Percentiles rank a stretch among this genome's conserved stretches.
Conservation (phyloP, 306 rosid species). For the Prunus persica region DNA sequence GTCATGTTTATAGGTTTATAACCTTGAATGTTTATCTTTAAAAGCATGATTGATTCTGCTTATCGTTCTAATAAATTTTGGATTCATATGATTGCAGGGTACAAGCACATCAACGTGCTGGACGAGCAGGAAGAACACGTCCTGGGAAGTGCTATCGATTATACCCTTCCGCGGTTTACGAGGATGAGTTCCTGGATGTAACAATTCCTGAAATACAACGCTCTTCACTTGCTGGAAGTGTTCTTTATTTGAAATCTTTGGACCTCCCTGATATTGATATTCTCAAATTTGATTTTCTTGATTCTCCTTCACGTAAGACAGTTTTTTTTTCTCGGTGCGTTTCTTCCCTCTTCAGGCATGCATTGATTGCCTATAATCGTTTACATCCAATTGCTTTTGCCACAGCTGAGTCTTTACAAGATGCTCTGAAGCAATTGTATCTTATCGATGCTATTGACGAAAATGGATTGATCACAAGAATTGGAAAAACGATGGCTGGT, state of each 20-base stretch:
- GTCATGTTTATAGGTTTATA: not conserved
- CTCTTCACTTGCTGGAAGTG: constrained; percentile 89
- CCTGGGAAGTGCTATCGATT: constrained; percentile 95
- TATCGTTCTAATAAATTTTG: not conserved
- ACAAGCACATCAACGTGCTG: constrained; percentile 95
- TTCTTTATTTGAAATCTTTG: constrained; percentile 94
- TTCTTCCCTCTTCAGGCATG: not conserved
- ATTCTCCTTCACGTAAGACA: constrained; percentile 73
- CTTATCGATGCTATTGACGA: constrained; percentile 92
- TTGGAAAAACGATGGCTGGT: constrained; percentile 97
- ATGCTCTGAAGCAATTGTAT: constrained; percentile 90
- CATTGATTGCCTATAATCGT: constrained; percentile 11
- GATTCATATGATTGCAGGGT: constrained; percentile 54
- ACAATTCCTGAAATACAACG: constrained; percentile 96
- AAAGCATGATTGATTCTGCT: not conserved
- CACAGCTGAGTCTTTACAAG: constrained; percentile 87
- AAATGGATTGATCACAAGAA: constrained; percentile 69
- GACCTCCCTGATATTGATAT: constrained; percentile 92
- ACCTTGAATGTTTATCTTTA: not conserved
- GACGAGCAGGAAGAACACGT: constrained; percentile 96
- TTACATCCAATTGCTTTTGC: constrained; percentile 37
- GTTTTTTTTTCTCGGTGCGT: not conserved
- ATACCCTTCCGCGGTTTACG: constrained; percentile 63
- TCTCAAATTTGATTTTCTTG: constrained; percentile 91
- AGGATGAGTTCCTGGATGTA: constrained; percentile 78